Base-by-base conservation (phyloP, 202 grass and related monocot genomes). In the Musa balbisiana region DNA sequence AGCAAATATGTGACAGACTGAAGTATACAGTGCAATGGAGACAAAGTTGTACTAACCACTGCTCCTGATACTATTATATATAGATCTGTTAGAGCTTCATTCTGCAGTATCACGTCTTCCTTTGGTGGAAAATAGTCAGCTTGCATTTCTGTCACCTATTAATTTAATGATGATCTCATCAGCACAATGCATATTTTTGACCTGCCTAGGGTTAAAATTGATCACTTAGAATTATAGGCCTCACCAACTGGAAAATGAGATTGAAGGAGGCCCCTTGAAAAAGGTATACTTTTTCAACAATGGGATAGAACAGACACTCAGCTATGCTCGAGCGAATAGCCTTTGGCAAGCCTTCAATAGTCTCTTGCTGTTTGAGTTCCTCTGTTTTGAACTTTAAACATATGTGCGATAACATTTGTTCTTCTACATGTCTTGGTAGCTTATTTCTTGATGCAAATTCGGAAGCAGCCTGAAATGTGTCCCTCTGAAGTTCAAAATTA, bases 361-460 rank as follows among this genome's bases (percentile, higher is more conserved):
- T 89, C 52, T 84, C 82, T 63, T 92, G 86, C 9, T 87, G 89
- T 80, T 87, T 89, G 76, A 89, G 71, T 65, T 77, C 89, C 65
- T 89, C 84, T 71, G 86, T 86, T 80, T 84, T 89, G 89, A 84
- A 92, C 82, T 84, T 82, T 23, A 92, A 75, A 79, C 89, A 92
- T 24, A 92, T 80, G 69, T 92, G 89, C 78, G 77, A 86, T 72
- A 70, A n/a, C 67, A 51, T 70, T 8, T 70, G 49, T n/a, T 70
- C 33, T 70, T 51, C n/a, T 12, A 70, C 72, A 43, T 65, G 82
- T 55, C 14, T 51, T 53, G 86, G 86, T 64, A 92, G 74, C 60
- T 84, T 84, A 82, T 92, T 92, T 75, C 89, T 86, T 58, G 86
- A 82, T 76, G 73, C 79, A 63, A 89, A 92, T 3, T 86, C 86